Evolutionary conservation across 441 rosid genomes (phyloP), one percentile per base, ranked within the genome.

Genomic region (Croton laevigatus): DNA sequence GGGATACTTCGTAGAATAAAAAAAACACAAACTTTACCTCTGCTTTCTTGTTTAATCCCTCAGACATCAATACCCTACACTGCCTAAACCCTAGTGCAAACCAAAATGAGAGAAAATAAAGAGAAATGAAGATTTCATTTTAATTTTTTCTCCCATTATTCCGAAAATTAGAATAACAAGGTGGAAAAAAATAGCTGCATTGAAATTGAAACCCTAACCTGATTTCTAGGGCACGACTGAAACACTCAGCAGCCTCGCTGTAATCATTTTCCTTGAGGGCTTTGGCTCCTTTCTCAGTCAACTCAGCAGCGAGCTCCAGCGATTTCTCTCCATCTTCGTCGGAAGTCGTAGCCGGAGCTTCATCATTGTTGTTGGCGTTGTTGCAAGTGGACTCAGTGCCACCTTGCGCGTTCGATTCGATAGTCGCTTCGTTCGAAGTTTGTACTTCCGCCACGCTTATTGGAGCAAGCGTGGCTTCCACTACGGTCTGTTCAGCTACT

Each of bases 211-310:
- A 73, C 64, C 63, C 78, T 51, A 69, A 92, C 96, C 87, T 87
- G 85, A 92, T 92, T 72, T 95, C 98, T 5, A 95, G 89, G 44
- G 94, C 87, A 32, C 97, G 99, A 83, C 97, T 91, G 49, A 88
- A 88, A 81, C 90, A 95, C 45, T 92, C 98, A 6, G 87, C 86
- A 6, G 99, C 99, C 80, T 92, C 93, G 4, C 71, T 68, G 66
- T 78, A 86, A 73, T 92, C 96, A 4, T 67, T 73, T 54, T 88
- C 93, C 65, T 79, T 91, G 61, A 91, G 68, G 13, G 89, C 94
- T 16, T 10, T 42, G 32, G 79, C 70, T 64, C 96, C 97, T 76
- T 70, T 82, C 84, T 84, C 91, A 59, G 83, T 72, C 71, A 95
- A 73, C 72, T 87, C 92, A 0, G 78, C 84, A 1, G 93, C 87